Conservation (phyloP, 305 asterid genomes). For the Solanum hybrid region DNA sequence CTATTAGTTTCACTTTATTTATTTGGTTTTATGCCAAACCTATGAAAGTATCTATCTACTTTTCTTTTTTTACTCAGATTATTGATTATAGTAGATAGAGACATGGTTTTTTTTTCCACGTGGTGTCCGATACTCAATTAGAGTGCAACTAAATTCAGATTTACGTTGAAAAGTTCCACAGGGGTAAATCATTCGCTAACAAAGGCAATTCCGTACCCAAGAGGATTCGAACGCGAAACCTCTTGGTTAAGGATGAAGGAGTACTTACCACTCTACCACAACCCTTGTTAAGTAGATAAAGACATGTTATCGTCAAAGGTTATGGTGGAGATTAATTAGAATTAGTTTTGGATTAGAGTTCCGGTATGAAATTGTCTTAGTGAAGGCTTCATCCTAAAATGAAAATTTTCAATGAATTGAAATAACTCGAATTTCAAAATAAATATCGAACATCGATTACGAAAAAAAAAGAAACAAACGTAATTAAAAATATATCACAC, state of each 20-base stretch:
- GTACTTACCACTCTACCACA: not conserved
- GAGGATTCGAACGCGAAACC: not conserved
- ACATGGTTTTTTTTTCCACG: not conserved
- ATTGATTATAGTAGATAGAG: not conserved
- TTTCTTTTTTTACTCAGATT: not conserved
- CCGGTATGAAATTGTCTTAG: not conserved
- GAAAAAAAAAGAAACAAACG: not conserved
- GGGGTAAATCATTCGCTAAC: too few species aligned
- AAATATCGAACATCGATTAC: not conserved
- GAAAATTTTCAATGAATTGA: not conserved
- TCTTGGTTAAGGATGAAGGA: not conserved
- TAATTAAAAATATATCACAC: not conserved
- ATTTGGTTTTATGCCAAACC: not conserved
- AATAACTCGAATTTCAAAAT: not conserved
- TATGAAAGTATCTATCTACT: not conserved
- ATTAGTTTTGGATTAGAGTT: not conserved
- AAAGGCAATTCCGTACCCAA: too few species aligned
- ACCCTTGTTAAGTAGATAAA: too few species aligned
- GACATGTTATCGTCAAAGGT: not conserved
- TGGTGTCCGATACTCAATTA: too few species aligned
- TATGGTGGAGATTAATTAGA: not conserved
- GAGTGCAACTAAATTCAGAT: too few species aligned
- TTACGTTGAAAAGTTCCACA: accelerated
- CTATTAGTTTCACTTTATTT: not conserved
- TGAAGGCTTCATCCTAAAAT: not conserved